Evolutionary conservation across 352 stramenopile species (phyloP), one percentile per base, ranked within the genome.

Genomic region (Elongisporangium undulatum): DNA sequence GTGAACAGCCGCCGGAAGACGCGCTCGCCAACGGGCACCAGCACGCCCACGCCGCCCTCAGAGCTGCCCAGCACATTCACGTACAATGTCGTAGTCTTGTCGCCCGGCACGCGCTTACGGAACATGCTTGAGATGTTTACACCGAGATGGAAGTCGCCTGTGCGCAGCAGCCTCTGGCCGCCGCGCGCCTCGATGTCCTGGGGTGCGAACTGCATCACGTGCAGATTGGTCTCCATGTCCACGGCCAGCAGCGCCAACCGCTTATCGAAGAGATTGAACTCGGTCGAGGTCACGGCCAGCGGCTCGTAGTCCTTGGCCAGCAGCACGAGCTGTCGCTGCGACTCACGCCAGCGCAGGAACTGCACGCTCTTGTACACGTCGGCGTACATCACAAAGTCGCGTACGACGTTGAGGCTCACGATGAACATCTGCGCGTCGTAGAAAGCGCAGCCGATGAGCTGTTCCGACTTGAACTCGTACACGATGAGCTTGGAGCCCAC

Each of bases 351-450:
- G 2, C 83, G 77, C 29, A 96, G 63, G 58, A 96, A 95, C 59
- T 95, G 79, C 16, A 93, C 85, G 34, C 87, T 94, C 66, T 95
- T 96, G 74, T 89, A 95, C 15, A 96, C 71, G 58, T 96, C 88
- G 7, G 79, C 86, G 53, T 95, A 94, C 72, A 94, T 72, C 61
- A 96, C 71, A 29, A 90, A 96, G 56, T 95, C 86, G 54, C 90
- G 90, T 8, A 95, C 75, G 38, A 94, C 83, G 56, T 64, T 91
- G 24, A 90, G 66, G 26, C 77, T 93, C 54, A 93, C 83, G 56
- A 95, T 95, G 60, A 85, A 95, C 67, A 92, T 91, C 56, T 95
- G 86, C 17, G 85, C 85, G 51, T 95, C 86, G 62, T 94, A 95
- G 61, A 95, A 95, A 0, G 86, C 85, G 54, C 86, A 95, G 1